phyloP scores from a whole-genome alignment of 768 basidiomycete genomes.

The Sporobolomyces roseus region DNA sequence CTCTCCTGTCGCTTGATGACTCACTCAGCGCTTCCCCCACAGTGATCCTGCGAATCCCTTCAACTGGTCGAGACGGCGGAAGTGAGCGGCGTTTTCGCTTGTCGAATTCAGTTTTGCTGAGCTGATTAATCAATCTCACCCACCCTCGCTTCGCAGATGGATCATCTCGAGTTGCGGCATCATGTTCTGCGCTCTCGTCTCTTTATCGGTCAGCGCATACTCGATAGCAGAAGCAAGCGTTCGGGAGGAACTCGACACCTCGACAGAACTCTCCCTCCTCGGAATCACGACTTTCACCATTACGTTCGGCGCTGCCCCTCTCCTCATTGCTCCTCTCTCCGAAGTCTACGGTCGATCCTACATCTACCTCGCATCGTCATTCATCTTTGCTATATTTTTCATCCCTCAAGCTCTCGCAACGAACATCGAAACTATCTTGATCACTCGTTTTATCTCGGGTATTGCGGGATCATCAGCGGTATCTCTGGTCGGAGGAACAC shows the following conservation, averaged over 20 bases:
- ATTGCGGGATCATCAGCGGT: constrained; percentile 48
- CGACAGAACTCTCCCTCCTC: constrained; percentile 37
- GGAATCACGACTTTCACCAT: constrained; percentile 41
- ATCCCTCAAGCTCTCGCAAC: constrained; percentile 45
- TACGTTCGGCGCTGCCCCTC: constrained; percentile 44
- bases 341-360: constrained; percentile 47
- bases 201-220: constrained; percentile 39
- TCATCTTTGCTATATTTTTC: constrained; percentile 42
- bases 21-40: constrained; percentile 28
- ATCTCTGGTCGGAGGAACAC: constrained; percentile 49
- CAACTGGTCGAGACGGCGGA: constrained; percentile 35
- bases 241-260: constrained; percentile 41
- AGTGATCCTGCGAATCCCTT: constrained; percentile 39
- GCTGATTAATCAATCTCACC: neutral
- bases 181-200: constrained; percentile 35
- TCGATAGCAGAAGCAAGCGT: constrained; percentile 37
- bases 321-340: constrained; percentile 46
- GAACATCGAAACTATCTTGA: constrained; percentile 48
- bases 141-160: constrained; percentile 16
- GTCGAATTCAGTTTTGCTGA: neutral
- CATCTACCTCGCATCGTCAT: constrained; percentile 46
- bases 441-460: constrained; percentile 48
- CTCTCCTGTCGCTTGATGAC: neutral
- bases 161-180: constrained; percentile 28
- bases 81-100: constrained; percentile 7